Conservation (phyloP, 257 asterid genomes). For the Solanum chiquidenum region DNA sequence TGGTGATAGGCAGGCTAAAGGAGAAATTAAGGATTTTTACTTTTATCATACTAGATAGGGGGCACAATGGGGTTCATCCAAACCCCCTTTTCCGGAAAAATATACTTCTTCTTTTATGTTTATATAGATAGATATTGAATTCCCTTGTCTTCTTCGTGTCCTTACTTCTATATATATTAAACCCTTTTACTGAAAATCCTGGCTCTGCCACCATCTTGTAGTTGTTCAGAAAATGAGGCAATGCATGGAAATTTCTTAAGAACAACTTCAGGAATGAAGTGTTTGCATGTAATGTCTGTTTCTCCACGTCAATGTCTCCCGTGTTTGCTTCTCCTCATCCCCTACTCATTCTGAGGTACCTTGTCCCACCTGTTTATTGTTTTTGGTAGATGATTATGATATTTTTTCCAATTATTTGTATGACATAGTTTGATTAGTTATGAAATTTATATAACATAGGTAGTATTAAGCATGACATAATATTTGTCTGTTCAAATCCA, state of each 20-base stretch:
- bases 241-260: background rate
- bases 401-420: background rate
- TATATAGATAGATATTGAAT: background rate
- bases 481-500: slow-evolving; percentile 12
- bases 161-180: background rate
- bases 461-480: background rate
- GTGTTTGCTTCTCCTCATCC: slow-evolving; percentile 30
- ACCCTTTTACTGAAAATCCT: background rate
- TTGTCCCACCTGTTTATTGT: slow-evolving; percentile 25
- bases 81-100: background rate
- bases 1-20: background rate
- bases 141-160: background rate
- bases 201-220: background rate
- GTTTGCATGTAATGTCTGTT: background rate
- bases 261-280: background rate
- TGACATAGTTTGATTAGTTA: background rate
- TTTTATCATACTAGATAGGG: background rate
- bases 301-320: background rate
- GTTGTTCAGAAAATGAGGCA: background rate
- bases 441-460: background rate
- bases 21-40: background rate
- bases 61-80: background rate
- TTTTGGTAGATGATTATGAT: background rate
- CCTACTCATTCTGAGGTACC: slow-evolving; percentile 13
- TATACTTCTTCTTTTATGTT: background rate